Evolutionary conservation across 306 rosid genomes (phyloP).

Genomic region (Dryas alaskensis): DNA sequence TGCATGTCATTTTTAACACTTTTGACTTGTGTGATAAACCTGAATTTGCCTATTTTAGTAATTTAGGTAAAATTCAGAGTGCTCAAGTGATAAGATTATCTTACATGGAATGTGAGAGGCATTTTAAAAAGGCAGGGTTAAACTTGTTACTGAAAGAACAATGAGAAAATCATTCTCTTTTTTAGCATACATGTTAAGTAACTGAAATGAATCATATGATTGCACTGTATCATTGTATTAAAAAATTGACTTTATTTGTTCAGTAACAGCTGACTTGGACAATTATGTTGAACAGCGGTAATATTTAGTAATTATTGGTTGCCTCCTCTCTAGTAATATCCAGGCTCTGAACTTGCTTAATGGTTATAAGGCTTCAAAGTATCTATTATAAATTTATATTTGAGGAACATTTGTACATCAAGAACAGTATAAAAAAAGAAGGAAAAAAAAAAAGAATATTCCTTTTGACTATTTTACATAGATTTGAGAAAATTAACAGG

Average conservation of each 20-base stretch:
- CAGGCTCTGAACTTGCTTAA: not conserved
- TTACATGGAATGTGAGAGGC: not conserved
- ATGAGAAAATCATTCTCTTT: not conserved
- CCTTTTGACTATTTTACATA: not conserved
- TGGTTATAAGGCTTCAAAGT: not conserved
- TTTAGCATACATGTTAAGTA: not conserved
- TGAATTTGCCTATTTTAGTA: not conserved
- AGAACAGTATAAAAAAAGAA: not conserved
- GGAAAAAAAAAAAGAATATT: not conserved
- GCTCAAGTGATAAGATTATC: slow-evolving; percentile 8
- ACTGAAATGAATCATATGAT: not conserved
- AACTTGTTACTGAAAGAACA: not conserved
- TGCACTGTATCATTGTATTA: not conserved
- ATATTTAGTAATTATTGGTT: not conserved
- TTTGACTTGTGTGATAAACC: not conserved
- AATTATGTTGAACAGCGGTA: not conserved
- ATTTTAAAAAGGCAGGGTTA: not conserved
- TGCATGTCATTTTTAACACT: not conserved
- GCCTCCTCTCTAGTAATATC: slow-evolving; percentile 1
- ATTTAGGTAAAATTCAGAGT: not conserved
- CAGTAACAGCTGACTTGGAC: not conserved
- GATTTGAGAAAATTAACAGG: slow-evolving; percentile 42
- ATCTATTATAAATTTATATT: too few relatives aligned
- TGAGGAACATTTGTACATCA: not conserved
- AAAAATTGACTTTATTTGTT: not conserved